Percentiles rank a stretch among this genome's conserved stretches.
phyloP scores from a whole-genome alignment of 2,329 filamentous ascomycete genomes.

The Fusarium sp. region DNA sequence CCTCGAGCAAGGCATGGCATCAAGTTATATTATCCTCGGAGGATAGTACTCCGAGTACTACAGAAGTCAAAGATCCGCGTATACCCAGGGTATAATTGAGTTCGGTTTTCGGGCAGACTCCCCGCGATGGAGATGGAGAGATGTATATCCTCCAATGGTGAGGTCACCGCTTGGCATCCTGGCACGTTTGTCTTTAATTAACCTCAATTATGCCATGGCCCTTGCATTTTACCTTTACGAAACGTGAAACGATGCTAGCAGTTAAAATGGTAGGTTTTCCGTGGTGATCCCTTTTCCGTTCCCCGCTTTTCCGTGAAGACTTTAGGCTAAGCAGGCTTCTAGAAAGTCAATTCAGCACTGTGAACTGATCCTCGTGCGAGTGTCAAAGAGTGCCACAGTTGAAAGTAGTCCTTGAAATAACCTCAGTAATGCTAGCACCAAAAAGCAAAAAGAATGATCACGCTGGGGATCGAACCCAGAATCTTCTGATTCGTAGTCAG shows the following conservation, averaged over 20 bases:
- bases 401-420: not conserved
- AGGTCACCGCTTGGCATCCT: not conserved
- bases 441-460: constrained; percentile 14
- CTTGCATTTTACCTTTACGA: not conserved
- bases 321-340: constrained; percentile 1
- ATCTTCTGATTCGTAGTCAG: constrained; percentile 36
- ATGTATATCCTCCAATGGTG: constrained; percentile 12
- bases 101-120: not conserved
- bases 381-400: not conserved
- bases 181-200: constrained; percentile 7
- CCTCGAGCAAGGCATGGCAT: no score
- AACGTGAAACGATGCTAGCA: constrained; percentile 2
- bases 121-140: not conserved
- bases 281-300: constrained; percentile 9
- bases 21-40: not conserved
- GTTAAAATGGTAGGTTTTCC: not conserved
- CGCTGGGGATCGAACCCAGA: constrained; percentile 34
- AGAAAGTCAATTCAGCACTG: not conserved
- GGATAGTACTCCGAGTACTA: not conserved
- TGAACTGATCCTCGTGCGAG: not conserved
- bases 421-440: accelerated
- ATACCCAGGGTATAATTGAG: not conserved
- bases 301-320: not conserved
- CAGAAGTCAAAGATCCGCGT: not conserved
- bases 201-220: not conserved